Evolutionary conservation across 75 land plant species (phyloP).

Genomic region (Adiantum capillusveneris): DNA sequence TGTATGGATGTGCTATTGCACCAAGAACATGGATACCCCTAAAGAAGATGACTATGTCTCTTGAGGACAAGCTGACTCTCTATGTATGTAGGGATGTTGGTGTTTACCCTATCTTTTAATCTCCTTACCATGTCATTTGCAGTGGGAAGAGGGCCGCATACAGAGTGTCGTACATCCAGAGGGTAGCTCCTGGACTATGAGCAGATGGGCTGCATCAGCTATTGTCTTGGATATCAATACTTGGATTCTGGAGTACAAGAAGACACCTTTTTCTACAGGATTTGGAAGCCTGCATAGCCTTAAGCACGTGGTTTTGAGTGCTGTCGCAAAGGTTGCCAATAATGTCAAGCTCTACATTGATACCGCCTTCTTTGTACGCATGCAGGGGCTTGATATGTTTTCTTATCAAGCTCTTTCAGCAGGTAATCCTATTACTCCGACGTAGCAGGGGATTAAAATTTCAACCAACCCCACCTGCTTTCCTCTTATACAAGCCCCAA

Average conservation of each 20-base stretch:
- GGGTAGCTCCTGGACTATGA: conserved; percentile 43
- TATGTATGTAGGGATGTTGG: too few relatives aligned
- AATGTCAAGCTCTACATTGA: not conserved
- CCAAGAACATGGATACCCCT: not conserved
- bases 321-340: too few relatives aligned
- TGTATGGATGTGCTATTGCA: not conserved
- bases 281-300: not conserved
- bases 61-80: too few relatives aligned
- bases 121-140: too few relatives aligned
- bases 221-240: conserved; percentile 54
- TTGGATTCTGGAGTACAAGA: conserved; percentile 48
- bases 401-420: too few relatives aligned
- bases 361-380: not conserved
- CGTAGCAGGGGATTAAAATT: too few relatives aligned
- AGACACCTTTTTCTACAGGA: not conserved
- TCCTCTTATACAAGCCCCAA: too few relatives aligned
- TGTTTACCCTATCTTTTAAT: too few relatives aligned
- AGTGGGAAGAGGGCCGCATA: conserved; percentile 56
- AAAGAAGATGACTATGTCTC: not conserved
- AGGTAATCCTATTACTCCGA: too few relatives aligned
- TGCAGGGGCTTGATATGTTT: not conserved
- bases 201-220: conserved; percentile 35
- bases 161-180: conserved; percentile 12
- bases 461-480: too few relatives aligned
- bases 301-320: not conserved